Percentiles rank a stretch among this genome's conserved stretches.
Conservation (phyloP, 2,329 filamentous ascomycete genomes). For the Botrytis hyacinthi region DNA sequence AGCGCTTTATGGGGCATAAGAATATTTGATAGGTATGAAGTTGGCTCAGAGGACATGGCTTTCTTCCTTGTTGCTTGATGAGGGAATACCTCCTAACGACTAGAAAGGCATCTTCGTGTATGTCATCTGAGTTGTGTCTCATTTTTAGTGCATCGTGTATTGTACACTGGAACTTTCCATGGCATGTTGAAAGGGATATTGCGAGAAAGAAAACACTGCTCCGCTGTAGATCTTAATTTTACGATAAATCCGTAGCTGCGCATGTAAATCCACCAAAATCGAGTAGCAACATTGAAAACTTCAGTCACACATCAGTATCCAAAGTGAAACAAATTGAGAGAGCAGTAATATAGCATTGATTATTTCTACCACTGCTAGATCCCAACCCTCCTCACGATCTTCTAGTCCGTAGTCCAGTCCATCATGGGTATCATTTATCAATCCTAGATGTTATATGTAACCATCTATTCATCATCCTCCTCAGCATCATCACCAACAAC, state of each 20-base stretch:
- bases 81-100: too few relatives aligned
- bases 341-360: constrained; percentile 15
- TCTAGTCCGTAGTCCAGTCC: constrained; percentile 7
- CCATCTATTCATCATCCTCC: constrained; percentile 93
- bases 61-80: not conserved
- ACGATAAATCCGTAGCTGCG: not conserved
- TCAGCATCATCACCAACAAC: constrained; percentile 97
- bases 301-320: not conserved
- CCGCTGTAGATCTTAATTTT: not conserved
- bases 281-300: not conserved
- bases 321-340: not conserved
- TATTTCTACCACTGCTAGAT: not conserved
- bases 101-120: not conserved
- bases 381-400: constrained; percentile 16
- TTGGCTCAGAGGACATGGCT: not conserved
- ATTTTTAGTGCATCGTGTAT: not conserved
- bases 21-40: not conserved
- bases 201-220: not conserved
- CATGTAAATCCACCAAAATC: not conserved
- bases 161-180: not conserved
- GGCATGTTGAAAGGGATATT: not conserved
- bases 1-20: not conserved
- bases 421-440: constrained; percentile 15
- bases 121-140: not conserved
- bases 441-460: constrained; percentile 15